Evolutionary conservation across 2,329 filamentous ascomycete species (phyloP).

Genomic region (Aspergillus flavus): DNA sequence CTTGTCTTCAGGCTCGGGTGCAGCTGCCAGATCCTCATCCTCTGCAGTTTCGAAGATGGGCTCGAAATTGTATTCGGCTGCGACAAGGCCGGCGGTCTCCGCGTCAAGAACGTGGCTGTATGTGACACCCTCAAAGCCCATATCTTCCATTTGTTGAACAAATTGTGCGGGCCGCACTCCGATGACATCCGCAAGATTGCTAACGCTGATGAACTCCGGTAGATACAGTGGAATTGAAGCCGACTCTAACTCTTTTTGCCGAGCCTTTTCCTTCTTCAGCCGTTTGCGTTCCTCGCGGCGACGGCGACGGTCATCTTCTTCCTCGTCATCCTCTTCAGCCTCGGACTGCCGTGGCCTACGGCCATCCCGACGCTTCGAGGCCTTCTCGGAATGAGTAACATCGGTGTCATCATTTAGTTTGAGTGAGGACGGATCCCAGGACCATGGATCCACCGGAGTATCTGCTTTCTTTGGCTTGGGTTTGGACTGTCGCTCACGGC

Average conservation of each 20-base stretch:
- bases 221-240: conserved; percentile 69
- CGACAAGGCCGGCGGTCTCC: conserved; percentile 86
- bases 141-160: conserved; percentile 71
- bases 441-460: conserved; percentile 25
- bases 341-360: conserved; percentile 26
- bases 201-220: conserved; percentile 90
- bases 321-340: conserved; percentile 39
- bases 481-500: conserved; percentile 1
- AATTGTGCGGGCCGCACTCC: conserved; percentile 73
- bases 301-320: conserved; percentile 40
- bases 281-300: conserved; percentile 36
- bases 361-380: conserved; percentile 26
- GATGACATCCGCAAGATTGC: conserved; percentile 74
- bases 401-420: conserved; percentile 13
- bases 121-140: conserved; percentile 86
- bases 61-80: conserved; percentile 90
- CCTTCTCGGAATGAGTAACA: conserved; percentile 18
- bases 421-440: conserved; percentile 35
- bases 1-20: conserved; percentile 68
- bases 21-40: conserved; percentile 71
- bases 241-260: conserved; percentile 43
- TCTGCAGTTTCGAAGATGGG: conserved; percentile 67
- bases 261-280: conserved; percentile 47
- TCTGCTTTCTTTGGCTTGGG: conserved; percentile 9
- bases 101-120: conserved; percentile 85